Evolutionary conservation across 441 rosid genomes (phyloP), one percentile per base, ranked within the genome.

Genomic region (Euphorbia corollata): DNA sequence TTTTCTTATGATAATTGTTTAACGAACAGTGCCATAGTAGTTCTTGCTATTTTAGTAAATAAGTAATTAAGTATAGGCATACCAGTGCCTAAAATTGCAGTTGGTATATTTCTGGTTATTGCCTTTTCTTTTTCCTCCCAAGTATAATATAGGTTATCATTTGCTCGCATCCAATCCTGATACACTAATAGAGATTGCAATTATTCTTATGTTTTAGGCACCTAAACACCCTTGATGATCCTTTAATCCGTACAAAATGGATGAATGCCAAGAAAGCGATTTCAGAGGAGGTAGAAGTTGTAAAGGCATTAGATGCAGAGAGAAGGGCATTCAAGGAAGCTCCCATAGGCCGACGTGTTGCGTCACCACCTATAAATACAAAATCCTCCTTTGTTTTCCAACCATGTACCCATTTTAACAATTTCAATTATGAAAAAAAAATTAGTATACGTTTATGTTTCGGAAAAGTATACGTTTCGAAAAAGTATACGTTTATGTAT

Each of bases 401-500:
- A 77, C 98, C 99, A 0, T 78, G 83, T 92, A 92, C 76, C 97
- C 95, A n/a, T n/a, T n/a, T n/a, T n/a, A n/a, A n/a, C n/a, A n/a
- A n/a, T n/a, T n/a, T n/a, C n/a, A n/a, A n/a, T n/a, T n/a, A n/a
- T n/a, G n/a, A n/a, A n/a, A n/a, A n/a, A n/a, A n/a, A n/a, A n/a
- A n/a, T n/a, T n/a, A n/a, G n/a, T n/a, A n/a, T n/a, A n/a, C n/a
- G n/a, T n/a, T n/a, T n/a, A n/a, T n/a, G n/a, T n/a, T n/a, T n/a
- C n/a, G n/a, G n/a, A n/a, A n/a, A n/a, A n/a, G n/a, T n/a, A n/a
- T n/a, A n/a, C n/a, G n/a, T n/a, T n/a, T n/a, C n/a, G n/a, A n/a
- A n/a, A n/a, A n/a, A n/a, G n/a, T n/a, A n/a, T n/a, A n/a, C n/a
- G n/a, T n/a, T n/a, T n/a, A n/a, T n/a, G n/a, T n/a, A n/a, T n/a